A percentile compares a stretch with the other conserved stretches of the same genome.
phyloP scores from a whole-genome alignment of 441 rosid species.

The California macrophylla region DNA sequence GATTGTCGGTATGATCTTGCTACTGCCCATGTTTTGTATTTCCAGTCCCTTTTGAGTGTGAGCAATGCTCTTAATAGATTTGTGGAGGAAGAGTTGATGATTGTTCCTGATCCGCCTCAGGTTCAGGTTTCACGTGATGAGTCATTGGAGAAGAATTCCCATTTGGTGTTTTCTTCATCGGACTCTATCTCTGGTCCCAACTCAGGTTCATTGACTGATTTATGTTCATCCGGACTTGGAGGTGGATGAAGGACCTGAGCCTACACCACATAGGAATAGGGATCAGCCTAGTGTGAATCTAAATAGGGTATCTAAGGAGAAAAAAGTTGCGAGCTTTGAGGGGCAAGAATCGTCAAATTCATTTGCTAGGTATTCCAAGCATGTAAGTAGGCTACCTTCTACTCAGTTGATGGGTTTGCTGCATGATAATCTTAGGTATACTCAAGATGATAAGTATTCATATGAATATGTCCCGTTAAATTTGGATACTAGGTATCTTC shows the following conservation, averaged over 20 bases:
- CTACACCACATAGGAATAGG: background rate
- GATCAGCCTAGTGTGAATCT: background rate
- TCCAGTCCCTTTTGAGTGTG: conserved; percentile 26
- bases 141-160: conserved; percentile 14
- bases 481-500: background rate
- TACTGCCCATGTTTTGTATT: conserved; percentile 24
- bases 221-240: conserved; percentile 15
- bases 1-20: conserved; percentile 28
- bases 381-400: background rate
- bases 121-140: background rate
- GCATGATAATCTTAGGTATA: background rate
- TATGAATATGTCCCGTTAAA: background rate
- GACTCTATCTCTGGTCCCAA: conserved; percentile 8
- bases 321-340: background rate
- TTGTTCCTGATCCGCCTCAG: conserved; percentile 10
- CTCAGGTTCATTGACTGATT: conserved; percentile 7
- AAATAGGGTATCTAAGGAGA: background rate
- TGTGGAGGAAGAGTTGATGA: conserved; percentile 17
- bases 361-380: background rate
- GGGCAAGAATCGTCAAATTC: background rate
- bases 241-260: background rate
- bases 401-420: background rate
- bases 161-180: conserved; percentile 12
- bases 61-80: conserved; percentile 23
- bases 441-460: background rate